Conservation (phyloP, 768 basidiomycete genomes). For the Fibroporia radiculosa region DNA sequence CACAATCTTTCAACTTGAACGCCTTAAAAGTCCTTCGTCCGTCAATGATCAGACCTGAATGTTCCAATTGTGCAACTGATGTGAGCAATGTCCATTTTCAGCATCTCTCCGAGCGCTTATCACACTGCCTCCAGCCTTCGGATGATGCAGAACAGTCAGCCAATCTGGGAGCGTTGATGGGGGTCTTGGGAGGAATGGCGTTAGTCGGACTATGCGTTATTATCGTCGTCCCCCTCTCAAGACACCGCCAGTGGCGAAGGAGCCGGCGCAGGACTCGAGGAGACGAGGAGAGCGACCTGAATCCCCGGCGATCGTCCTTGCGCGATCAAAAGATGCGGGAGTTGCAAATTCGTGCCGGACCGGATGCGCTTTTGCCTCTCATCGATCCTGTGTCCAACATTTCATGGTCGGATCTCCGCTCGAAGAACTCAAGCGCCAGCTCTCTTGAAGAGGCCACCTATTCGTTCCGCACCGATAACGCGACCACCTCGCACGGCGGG, state of each 20-base stretch:
- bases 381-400: constrained; percentile 20
- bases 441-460: constrained; percentile 8
- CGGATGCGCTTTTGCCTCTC: constrained; percentile 17
- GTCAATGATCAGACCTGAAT: constrained; percentile 4
- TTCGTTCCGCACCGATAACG: constrained; percentile 14
- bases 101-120: constrained; percentile 6
- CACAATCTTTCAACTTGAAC: neutral
- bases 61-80: constrained; percentile 4
- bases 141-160: neutral
- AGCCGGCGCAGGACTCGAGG: neutral
- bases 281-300: neutral
- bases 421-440: constrained; percentile 13
- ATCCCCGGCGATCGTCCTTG: constrained; percentile 13
- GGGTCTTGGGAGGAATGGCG: constrained; percentile 6
- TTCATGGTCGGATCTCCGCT: constrained; percentile 20
- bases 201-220: constrained; percentile 4
- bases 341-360: constrained; percentile 12
- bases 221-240: constrained; percentile 4
- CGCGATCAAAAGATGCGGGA: constrained; percentile 17
- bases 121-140: neutral
- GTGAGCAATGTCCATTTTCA: constrained; percentile 4
- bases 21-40: neutral
- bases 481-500: constrained; percentile 15
- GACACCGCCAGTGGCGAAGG: neutral
- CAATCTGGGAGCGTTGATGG: constrained; percentile 5